A percentile compares a stretch with the other conserved stretches of the same genome.
These are phyloP conservation scores for Aspergillus nanangensis DNA, from an alignment of 495 filamentous ascomycete species.

Conservation along the genomic window DNA sequence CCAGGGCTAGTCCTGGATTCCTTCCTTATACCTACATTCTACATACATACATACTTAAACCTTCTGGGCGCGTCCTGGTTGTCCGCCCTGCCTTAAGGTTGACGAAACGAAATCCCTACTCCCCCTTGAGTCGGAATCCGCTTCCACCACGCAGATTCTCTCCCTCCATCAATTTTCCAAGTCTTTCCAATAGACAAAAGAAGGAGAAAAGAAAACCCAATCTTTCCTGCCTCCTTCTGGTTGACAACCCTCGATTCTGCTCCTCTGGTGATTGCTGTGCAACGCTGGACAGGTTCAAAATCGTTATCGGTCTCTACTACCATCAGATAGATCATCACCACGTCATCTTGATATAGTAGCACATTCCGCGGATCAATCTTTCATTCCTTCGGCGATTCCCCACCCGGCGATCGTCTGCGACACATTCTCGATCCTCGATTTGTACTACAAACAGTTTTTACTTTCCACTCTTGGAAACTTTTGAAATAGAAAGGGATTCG, in stretches of 20 bases:
- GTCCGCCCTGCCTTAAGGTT: slow-evolving; percentile 31
- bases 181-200: background rate
- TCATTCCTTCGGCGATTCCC: slow-evolving; percentile 26
- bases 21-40: slow-evolving; percentile 15
- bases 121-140: background rate
- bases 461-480: background rate
- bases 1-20: slow-evolving; percentile 41
- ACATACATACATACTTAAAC: slow-evolving; percentile 19
- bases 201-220: background rate
- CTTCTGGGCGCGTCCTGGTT: slow-evolving; percentile 34
- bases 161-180: slow-evolving; percentile 15
- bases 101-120: slow-evolving; percentile 4
- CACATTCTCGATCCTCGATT: slow-evolving; percentile 18
- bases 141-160: background rate
- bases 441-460: background rate
- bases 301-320: background rate
- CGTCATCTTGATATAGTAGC: slow-evolving; percentile 6
- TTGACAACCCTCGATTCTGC: background rate
- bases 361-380: slow-evolving; percentile 29
- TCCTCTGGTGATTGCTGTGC: background rate
- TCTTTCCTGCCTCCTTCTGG: background rate
- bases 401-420: slow-evolving; percentile 31
- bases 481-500: slow-evolving; percentile 4
- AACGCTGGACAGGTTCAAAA: background rate
- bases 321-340: background rate